Evolutionary conservation across 1,284 basidiomycete genomes (phyloP), one percentile per base, ranked within the genome.

Genomic region (Irpex rosettiformis): DNA sequence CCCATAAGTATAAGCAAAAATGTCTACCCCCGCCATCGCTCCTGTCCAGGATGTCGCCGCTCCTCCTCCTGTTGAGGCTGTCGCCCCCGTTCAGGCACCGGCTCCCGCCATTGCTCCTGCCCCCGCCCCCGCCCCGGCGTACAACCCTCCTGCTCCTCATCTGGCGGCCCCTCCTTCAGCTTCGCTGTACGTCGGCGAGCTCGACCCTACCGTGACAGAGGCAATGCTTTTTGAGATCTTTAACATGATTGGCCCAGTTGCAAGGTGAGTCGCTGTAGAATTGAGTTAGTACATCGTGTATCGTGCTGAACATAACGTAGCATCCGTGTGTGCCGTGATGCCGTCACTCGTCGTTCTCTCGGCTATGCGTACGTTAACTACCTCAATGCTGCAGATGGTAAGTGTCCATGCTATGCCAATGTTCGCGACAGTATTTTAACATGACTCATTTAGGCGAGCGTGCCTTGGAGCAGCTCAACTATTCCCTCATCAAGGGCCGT

Each of bases 341-440:
- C 97, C 66, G 96, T 99, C 68, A 99, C 97, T 65, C 93, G 97
- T 79, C 96, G 97, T 70, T 99, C 97, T 60, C 91, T 99, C 72
- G 97, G 97, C 62, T 99, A 99, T 81, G 97, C 97, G 63, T 99
- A 99, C 77, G 96, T 99, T 75, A 99, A 99, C 82, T 99, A 97
- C 77, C 85, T 99, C 74, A 98, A 98, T 75, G 82, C 94, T 37
- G 83, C 79, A 59, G 97, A 99, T 83, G 97, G 96, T 88, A 66
- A 61, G 84, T 78, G 16, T n/a, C 49, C 47, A 51, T 28, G 22
- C 40, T n/a, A 28, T 51, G 27, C 16, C 29, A 42, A 30, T 56
- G 58, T 58, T 28, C 7, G n/a, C 54, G 22, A 48, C 33, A 28
- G 37, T 33, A 52, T 47, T 25, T 47, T 58, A 40, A 30, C 37